phyloP scores from a whole-genome alignment of 2,329 filamentous ascomycete species.

The Beauveria brongniartii region DNA sequence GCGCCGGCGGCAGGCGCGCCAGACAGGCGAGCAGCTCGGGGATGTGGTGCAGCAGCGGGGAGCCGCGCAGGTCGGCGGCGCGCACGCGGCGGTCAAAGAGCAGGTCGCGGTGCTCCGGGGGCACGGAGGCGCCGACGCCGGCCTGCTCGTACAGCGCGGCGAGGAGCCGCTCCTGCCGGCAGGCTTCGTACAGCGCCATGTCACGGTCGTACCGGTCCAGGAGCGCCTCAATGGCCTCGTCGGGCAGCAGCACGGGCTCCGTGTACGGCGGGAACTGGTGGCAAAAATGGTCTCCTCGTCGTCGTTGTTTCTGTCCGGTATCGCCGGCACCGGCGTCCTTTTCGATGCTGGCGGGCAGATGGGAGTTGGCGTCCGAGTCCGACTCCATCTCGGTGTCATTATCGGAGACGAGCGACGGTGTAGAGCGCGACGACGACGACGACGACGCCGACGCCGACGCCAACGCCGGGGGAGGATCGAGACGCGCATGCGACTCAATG shows the following conservation, averaged over 20 bases:
- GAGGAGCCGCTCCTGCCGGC: background rate
- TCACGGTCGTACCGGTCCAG: background rate
- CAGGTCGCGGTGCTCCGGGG: background rate
- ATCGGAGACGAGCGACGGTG: no score
- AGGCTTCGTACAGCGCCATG: background rate
- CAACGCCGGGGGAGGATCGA: background rate
- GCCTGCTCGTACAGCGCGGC: no score
- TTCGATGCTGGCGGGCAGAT: no score
- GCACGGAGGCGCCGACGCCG: background rate
- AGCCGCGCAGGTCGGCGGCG: background rate
- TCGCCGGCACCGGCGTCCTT: no score
- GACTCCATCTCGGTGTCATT: background rate
- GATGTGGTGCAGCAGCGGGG: slow-evolving; percentile 1
- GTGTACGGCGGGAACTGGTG: background rate
- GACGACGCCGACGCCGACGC: background rate
- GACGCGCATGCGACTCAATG: background rate
- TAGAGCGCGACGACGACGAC: background rate
- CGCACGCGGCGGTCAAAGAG: background rate
- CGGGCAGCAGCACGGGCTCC: slow-evolving; percentile 2
- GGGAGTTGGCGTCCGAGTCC: no score
- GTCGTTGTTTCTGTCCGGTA: background rate
- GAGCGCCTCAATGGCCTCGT: background rate
- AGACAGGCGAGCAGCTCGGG: background rate
- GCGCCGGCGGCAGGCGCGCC: background rate
- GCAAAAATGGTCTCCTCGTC: background rate